phyloP scores from a whole-genome alignment of 441 rosid species.

The Adansonia grandidieri region DNA sequence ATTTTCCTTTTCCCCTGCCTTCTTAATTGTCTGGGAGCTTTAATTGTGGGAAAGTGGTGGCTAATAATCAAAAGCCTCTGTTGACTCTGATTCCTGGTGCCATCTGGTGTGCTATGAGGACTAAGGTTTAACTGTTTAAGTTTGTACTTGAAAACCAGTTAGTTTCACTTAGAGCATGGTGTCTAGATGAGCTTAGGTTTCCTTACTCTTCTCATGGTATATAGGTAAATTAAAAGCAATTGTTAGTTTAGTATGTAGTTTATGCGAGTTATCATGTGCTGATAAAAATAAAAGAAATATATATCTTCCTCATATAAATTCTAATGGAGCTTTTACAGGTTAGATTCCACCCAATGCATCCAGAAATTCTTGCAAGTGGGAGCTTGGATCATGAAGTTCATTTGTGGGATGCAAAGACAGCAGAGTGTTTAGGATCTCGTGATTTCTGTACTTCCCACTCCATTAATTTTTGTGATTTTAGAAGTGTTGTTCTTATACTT shows the following conservation, averaged over 20 bases:
- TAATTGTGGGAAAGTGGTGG: constrained; percentile 12
- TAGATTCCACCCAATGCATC: constrained; percentile 81
- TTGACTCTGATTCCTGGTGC: not conserved
- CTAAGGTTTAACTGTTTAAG: not conserved
- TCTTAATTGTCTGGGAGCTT: not conserved
- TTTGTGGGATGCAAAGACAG: constrained; percentile 80
- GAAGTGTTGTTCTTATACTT: constrained; percentile 6
- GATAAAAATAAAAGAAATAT: too few relatives aligned
- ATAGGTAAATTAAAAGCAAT: not conserved
- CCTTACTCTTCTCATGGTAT: not conserved
- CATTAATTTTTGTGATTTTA: constrained; percentile 24
- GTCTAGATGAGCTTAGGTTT: constrained; percentile 10
- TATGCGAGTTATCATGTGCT: not conserved
- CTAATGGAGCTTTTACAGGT: constrained; percentile 61
- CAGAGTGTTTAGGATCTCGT: constrained; percentile 78
- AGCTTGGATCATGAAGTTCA: constrained; percentile 93
- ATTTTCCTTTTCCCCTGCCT: not conserved
- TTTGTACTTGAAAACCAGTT: not conserved
- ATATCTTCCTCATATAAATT: constrained; percentile 15
- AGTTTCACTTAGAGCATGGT: not conserved
- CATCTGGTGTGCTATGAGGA: constrained; percentile 1
- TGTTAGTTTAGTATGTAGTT: not conserved
- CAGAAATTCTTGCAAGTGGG: constrained; percentile 93
- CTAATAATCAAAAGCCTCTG: not conserved
- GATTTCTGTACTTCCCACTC: constrained; percentile 68